Conservation (phyloP, 352 stramenopile species). For the Thalassiosira livingstoniorum region DNA sequence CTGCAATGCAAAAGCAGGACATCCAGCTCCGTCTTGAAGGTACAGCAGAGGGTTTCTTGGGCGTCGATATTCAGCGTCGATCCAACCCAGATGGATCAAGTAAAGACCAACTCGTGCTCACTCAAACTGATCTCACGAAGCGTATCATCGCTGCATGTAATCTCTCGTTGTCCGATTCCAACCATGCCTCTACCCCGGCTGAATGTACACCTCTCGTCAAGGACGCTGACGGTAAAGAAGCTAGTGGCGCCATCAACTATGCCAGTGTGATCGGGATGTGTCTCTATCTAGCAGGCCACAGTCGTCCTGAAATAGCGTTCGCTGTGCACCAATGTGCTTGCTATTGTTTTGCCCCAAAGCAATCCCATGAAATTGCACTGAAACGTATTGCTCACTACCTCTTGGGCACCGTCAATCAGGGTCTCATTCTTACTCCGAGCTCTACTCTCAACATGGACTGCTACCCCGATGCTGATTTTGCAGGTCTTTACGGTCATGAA, state of each 20-base stretch:
- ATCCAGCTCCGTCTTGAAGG: slow-evolving; percentile 53
- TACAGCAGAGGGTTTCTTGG: slow-evolving; percentile 57
- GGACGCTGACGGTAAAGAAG: slow-evolving; percentile 6
- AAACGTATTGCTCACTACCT: neutral
- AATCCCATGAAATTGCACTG: neutral
- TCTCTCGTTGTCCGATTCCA: neutral
- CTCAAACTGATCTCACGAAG: slow-evolving; percentile 51
- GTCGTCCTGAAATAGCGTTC: neutral
- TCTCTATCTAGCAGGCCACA: neutral
- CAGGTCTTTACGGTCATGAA: neutral
- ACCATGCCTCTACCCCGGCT: neutral
- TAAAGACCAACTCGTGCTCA: slow-evolving; percentile 22
- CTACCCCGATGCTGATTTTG: slow-evolving; percentile 22
- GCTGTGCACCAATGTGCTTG: slow-evolving; percentile 55
- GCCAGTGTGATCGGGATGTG: slow-evolving; percentile 29
- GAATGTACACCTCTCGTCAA: slow-evolving; percentile 3
- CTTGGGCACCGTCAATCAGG: neutral
- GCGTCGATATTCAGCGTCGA: slow-evolving; percentile 49
- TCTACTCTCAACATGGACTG: slow-evolving; percentile 23
- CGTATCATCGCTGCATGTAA: slow-evolving; percentile 45
- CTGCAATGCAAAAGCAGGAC: slow-evolving; percentile 29
- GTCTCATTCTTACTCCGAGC: neutral
- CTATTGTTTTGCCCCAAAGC: slow-evolving; percentile 23
- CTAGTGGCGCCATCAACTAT: slow-evolving; percentile 30
- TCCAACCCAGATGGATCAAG: neutral